Evolutionary conservation across 176 grass and related monocot genomes (phyloP).

Genomic region (Avena eriantha): DNA sequence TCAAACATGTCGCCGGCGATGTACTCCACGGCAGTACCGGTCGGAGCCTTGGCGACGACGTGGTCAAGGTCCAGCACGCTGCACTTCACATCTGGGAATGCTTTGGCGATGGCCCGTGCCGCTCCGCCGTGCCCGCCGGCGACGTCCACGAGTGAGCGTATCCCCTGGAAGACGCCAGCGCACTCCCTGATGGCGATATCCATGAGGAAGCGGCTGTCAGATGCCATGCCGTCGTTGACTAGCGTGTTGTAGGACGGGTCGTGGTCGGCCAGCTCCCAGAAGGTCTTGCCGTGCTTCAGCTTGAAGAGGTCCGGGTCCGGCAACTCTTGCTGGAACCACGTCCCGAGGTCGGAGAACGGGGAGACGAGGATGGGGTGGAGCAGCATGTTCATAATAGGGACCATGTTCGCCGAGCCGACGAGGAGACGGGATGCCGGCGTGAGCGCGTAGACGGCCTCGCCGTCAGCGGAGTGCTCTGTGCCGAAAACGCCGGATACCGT

Average conservation of each 20-base stretch:
- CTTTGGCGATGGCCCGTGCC: constrained; percentile 36
- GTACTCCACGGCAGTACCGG: constrained; percentile 32
- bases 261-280: constrained; percentile 39
- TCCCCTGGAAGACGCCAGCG: constrained; percentile 37
- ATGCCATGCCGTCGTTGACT: constrained; percentile 47
- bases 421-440: constrained; percentile 29
- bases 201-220: constrained; percentile 40
- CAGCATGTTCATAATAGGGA: neutral
- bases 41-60: constrained; percentile 38
- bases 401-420: neutral
- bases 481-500: neutral
- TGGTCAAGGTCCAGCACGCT: constrained; percentile 58
- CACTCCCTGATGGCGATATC: constrained; percentile 17
- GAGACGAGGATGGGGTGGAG: neutral
- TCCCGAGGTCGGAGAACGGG: neutral
- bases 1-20: constrained; percentile 62
- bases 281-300: neutral
- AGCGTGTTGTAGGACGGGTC: neutral
- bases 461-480: neutral
- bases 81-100: constrained; percentile 50
- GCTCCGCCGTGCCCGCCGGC: constrained; percentile 42
- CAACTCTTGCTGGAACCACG: constrained; percentile 26
- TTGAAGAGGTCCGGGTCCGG: constrained; percentile 20
- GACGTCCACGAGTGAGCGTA: constrained; percentile 55
- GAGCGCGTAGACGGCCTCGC: constrained; percentile 26